Evolutionary conservation across 1,284 basidiomycete species (phyloP).

Genomic region (Phaffia rhodozyma): DNA sequence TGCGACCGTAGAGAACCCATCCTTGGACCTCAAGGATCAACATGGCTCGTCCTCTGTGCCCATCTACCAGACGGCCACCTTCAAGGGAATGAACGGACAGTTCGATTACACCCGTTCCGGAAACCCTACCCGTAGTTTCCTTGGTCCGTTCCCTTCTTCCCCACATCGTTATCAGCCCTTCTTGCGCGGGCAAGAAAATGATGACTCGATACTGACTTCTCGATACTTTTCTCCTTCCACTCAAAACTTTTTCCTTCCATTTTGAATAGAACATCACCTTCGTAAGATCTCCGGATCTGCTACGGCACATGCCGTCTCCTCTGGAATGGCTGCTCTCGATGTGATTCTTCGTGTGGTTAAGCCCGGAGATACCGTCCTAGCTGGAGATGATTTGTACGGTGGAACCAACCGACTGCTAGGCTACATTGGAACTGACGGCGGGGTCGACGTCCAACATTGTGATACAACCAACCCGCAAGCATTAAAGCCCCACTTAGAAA

Average conservation of each 20-base stretch:
- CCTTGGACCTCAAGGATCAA: conserved; percentile 78
- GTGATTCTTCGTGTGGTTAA: conserved; percentile 87
- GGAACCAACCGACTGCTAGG: conserved; percentile 90
- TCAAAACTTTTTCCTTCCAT: not conserved
- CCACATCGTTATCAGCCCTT: conserved; percentile 1
- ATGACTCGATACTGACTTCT: not conserved
- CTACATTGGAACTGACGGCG: conserved; percentile 79
- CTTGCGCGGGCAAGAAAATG: not conserved
- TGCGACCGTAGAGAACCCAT: conserved; percentile 69
- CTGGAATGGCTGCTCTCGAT: conserved; percentile 97
- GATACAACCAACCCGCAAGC: conserved; percentile 70
- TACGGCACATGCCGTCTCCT: conserved; percentile 82
- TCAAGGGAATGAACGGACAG: conserved; percentile 77
- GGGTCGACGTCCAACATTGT: conserved; percentile 78
- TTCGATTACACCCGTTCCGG: conserved; percentile 94
- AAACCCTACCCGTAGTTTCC: conserved; percentile 89
- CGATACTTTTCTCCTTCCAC: not conserved
- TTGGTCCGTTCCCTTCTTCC: conserved; percentile 47
- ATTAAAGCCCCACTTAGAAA: conserved; percentile 52
- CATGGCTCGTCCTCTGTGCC: conserved; percentile 88
- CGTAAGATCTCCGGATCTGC: conserved; percentile 84
- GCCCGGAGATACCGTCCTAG: conserved; percentile 87
- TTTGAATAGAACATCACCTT: conserved; percentile 67
- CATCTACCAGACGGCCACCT: conserved; percentile 96
- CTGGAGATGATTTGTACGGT: conserved; percentile 95